A percentile compares a stretch with the other conserved stretches of the same genome.
Evolutionary conservation across 805 yeast genomes (phyloP).

Genomic region (Trichomonascus vanleenenianus): DNA sequence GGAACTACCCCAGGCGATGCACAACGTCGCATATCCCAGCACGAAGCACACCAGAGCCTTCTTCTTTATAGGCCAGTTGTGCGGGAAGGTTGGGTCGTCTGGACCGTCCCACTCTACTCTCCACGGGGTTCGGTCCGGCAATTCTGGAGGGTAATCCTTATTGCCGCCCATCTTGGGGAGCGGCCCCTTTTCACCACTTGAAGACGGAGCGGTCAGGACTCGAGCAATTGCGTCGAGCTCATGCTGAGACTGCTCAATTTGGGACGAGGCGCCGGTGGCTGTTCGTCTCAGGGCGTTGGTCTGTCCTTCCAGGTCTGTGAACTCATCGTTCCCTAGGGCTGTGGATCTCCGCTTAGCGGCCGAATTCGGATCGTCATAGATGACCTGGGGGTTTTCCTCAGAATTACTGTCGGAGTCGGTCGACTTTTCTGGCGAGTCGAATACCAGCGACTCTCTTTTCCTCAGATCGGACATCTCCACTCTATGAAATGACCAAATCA

Average conservation of each 20-base stretch:
- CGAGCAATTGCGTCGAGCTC: conserved; percentile 11
- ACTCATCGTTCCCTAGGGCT: no score
- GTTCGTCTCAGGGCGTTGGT: background rate
- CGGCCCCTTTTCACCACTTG: conserved; percentile 8
- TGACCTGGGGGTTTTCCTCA: no score
- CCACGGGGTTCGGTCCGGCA: conserved; percentile 30
- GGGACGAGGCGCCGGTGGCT: background rate
- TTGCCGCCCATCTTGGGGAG: conserved; percentile 11
- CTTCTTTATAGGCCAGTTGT: conserved; percentile 55
- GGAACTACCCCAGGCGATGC: conserved; percentile 74
- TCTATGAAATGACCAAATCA: no score
- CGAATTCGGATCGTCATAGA: no score
- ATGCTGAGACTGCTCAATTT: no score
- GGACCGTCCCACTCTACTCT: conserved; percentile 71
- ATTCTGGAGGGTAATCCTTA: conserved; percentile 7
- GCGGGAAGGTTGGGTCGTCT: conserved; percentile 72
- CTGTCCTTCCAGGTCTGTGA: background rate
- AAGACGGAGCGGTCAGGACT: conserved; percentile 11
- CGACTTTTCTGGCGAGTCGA: no score
- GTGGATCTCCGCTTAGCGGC: no score
- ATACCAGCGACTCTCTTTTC: no score
- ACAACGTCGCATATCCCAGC: conserved; percentile 43
- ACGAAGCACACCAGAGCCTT: conserved; percentile 39
- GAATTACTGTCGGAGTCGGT: no score
- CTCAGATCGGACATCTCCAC: no score